phyloP scores from a whole-genome alignment of 441 rosid species.

The Biscutella laevigata region DNA sequence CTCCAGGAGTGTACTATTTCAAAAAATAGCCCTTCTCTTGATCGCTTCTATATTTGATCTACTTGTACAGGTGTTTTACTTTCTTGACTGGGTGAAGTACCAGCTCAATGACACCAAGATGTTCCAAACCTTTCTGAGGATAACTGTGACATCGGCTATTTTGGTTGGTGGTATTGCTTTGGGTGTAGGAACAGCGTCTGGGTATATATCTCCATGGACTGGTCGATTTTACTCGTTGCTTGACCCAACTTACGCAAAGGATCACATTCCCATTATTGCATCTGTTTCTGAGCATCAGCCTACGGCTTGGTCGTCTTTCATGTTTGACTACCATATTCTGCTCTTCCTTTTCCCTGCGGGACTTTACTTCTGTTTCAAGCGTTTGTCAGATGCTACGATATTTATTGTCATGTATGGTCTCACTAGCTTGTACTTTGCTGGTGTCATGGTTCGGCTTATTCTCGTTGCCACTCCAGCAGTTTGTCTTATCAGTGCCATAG shows the following conservation, averaged over 20 bases:
- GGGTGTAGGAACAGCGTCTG: constrained; percentile 88
- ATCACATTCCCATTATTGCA: constrained; percentile 93
- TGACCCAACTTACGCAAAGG: constrained; percentile 97
- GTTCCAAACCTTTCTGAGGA: constrained; percentile 81
- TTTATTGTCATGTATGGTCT: constrained; percentile 98
- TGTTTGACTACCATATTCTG: constrained; percentile 94
- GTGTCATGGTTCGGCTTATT: constrained; percentile 98
- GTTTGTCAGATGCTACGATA: constrained; percentile 91
- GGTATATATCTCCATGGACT: constrained; percentile 98
- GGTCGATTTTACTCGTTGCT: constrained; percentile 92
- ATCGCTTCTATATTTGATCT: neutral
- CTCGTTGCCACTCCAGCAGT: constrained; percentile 96
- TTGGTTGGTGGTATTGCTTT: constrained; percentile 68
- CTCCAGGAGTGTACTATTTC: neutral
- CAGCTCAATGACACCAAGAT: constrained; percentile 63
- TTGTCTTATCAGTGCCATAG: constrained; percentile 90
- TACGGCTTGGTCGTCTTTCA: constrained; percentile 98
- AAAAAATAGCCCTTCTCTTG: neutral
- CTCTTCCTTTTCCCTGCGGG: constrained; percentile 99
- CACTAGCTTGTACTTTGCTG: constrained; percentile 98
- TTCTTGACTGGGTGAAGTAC: constrained; percentile 86
- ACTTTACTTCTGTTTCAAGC: constrained; percentile 98
- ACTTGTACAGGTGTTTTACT: constrained; percentile 69
- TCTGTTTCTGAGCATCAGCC: constrained; percentile 99
- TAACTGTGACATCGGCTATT: constrained; percentile 64